Base-by-base conservation (phyloP, 2,329 filamentous ascomycete genomes). In the Amauroascus verrucosus region DNA sequence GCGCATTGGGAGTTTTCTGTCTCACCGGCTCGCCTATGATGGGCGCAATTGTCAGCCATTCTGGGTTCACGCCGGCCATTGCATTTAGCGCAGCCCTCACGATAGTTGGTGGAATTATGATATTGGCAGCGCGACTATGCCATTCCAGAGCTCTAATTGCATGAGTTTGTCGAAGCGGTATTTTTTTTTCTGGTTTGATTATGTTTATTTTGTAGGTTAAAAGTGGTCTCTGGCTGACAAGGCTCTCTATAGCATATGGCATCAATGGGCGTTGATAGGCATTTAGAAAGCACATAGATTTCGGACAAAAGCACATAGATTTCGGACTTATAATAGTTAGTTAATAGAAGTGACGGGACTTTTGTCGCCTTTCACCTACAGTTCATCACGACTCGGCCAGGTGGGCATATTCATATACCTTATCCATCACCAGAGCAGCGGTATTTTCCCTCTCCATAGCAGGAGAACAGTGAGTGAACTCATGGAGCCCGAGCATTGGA, bases 21-120 rank as follows among this genome's bases (percentile, higher is more conserved):
- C 50, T 57, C 18, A 57, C 56, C 3, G 53, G 56, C 11, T 50
- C 56, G 7, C 56, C 56, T 2, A 57, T 57, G 56, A 55, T 57
- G 56, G 56, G 56, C 18, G 56, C 56, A 14, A 55, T 57, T n/a
- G 33, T 55, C 18, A 50, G 26, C 4, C 18, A 30, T 16, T 50
- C 13, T 7, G 48, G 45, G n/a, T 57, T 53, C 30, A 53, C 49
- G 18, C 37, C 32, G 6, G 56, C 56, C 3, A 53, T 57, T 45
- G 47, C 44, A 16, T 57, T 57, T 28, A 57, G 56, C 16, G 56
- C 30, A 6, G 45, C 18, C n/a, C 24, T 57, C 6, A 47, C 33
- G 22, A 24, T 44, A 20, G 20, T 55, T 24, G 56, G 53, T 2
- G 56, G 38, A 1, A 7, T 48, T 18, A n/a, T 55, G 45, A 46